Conservation (phyloP, 1,284 basidiomycete species). For the Naganishia albida region DNA sequence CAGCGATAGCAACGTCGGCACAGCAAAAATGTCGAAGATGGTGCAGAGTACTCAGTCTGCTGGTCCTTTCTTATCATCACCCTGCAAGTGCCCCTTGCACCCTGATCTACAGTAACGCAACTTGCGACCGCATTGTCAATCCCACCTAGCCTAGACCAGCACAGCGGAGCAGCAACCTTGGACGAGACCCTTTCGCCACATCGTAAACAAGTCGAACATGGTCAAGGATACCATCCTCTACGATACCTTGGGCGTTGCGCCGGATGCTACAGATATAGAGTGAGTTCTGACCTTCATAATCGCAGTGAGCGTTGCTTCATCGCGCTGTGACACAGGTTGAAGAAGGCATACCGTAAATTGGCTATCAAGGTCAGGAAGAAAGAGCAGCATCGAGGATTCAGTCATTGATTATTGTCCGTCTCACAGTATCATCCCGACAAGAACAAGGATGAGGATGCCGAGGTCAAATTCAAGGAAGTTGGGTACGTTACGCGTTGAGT, state of each 20-base stretch:
- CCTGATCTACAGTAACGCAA: neutral
- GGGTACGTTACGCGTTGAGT: constrained; percentile 59
- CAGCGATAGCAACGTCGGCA: constrained; percentile 20
- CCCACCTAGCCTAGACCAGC: too few relatives aligned
- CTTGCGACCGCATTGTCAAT: too few relatives aligned
- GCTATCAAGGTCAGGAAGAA: constrained; percentile 76
- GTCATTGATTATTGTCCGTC: neutral
- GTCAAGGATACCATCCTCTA: constrained; percentile 53
- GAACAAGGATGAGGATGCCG: constrained; percentile 81
- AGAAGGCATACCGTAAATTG: constrained; percentile 93
- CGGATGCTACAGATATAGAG: constrained; percentile 52
- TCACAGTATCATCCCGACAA: constrained; percentile 87
- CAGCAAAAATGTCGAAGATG: constrained; percentile 18
- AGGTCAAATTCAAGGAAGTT: constrained; percentile 91
- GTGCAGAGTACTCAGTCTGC: too few relatives aligned
- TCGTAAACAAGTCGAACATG: constrained; percentile 35
- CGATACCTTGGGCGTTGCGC: constrained; percentile 50
- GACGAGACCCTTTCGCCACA: constrained; percentile 1
- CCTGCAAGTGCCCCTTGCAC: too few relatives aligned
- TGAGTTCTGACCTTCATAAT: constrained; percentile 32
- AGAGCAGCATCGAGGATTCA: neutral
- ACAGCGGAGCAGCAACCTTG: neutral
- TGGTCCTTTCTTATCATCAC: too few relatives aligned
- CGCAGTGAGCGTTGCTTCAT: neutral
- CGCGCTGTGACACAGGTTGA: constrained; percentile 58